A percentile compares a stretch with the other conserved stretches of the same genome.
Evolutionary conservation across 75 land plant species (phyloP).

Genomic region (Sequoiadendron giganteum): DNA sequence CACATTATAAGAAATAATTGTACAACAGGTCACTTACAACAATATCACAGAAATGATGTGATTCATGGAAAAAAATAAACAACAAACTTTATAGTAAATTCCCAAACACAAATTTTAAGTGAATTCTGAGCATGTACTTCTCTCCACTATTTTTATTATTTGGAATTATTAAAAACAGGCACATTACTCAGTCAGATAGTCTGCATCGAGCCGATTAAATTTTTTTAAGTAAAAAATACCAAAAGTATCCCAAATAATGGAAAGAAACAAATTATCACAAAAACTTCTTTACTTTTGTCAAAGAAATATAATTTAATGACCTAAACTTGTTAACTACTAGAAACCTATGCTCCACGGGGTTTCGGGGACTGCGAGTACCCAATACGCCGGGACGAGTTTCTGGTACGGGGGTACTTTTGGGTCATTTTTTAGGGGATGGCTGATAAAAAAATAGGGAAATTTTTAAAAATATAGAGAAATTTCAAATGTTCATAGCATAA

Average conservation of each 20-base stretch:
- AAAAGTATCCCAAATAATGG: neutral
- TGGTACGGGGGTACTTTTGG: too few species aligned
- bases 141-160: neutral
- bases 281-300: neutral
- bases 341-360: too few species aligned
- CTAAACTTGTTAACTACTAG: neutral
- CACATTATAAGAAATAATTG: neutral
- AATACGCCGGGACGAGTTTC: too few species aligned
- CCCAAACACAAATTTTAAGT: neutral
- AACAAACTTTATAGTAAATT: neutral
- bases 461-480: too few species aligned
- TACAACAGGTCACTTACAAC: neutral
- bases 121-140: neutral
- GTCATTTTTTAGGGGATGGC: too few species aligned
- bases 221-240: neutral
- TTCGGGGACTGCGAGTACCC: too few species aligned
- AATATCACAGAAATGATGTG: neutral
- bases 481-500: too few species aligned
- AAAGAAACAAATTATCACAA: neutral
- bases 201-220: neutral
- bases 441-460: too few species aligned
- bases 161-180: neutral
- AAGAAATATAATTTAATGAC: neutral
- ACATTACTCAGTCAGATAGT: neutral
- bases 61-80: neutral